Evolutionary conservation across 768 basidiomycete genomes (phyloP).

Genomic region (Auriscalpium vulgare): DNA sequence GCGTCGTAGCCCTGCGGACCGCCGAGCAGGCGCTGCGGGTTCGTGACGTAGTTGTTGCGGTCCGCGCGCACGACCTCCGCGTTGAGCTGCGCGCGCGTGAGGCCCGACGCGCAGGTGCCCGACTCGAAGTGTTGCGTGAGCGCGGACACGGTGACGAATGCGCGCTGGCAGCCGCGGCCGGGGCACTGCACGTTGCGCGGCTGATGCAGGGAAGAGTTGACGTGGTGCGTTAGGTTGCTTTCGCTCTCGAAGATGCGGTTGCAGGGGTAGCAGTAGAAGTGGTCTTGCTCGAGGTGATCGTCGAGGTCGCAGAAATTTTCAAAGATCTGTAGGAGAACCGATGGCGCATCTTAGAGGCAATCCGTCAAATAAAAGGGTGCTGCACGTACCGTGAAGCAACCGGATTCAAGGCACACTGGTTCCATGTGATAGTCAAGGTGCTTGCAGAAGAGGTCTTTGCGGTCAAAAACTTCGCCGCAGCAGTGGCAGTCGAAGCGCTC

Average conservation of each 20-base stretch:
- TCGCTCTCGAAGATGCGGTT: conserved; percentile 33
- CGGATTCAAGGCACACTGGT: background rate
- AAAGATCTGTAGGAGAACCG: background rate
- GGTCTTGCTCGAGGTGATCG: conserved; percentile 14
- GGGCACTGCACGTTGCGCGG: conserved; percentile 30
- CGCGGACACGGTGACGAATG: conserved; percentile 46
- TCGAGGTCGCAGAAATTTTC: background rate
- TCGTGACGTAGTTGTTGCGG: conserved; percentile 41
- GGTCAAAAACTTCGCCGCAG: background rate
- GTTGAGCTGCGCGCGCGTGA: conserved; percentile 33
- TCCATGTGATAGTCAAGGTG: conserved; percentile 2
- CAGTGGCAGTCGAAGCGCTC: conserved; percentile 6
- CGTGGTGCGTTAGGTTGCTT: conserved; percentile 38
- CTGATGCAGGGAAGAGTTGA: conserved; percentile 44
- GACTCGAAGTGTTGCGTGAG: conserved; percentile 57
- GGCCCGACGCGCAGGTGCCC: conserved; percentile 46
- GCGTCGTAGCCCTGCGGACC: conserved; percentile 17
- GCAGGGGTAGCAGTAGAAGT: conserved; percentile 39
- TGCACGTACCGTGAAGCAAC: background rate
- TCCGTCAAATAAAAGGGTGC: no score
- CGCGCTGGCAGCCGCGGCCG: conserved; percentile 33
- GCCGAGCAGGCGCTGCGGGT: conserved; percentile 44
- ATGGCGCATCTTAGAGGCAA: no score
- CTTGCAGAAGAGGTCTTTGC: background rate
- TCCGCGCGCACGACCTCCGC: conserved; percentile 36